Conservation (phyloP, 495 filamentous ascomycete genomes). For the Lepraria neglecta region DNA sequence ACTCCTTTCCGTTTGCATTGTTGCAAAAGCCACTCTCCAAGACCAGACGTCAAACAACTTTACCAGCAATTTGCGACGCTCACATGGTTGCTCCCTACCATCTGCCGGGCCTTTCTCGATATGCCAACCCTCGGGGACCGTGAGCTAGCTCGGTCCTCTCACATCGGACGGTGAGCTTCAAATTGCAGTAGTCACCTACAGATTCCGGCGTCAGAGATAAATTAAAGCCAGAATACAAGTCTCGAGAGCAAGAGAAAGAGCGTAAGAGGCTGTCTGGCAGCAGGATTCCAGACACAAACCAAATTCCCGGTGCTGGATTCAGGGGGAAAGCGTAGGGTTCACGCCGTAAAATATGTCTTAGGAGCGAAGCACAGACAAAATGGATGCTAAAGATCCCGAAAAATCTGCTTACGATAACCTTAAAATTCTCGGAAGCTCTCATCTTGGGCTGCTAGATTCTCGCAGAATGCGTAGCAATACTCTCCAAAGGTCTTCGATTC, state of each 20-base stretch:
- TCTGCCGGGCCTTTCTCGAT: neutral
- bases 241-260: too few relatives aligned
- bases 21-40: neutral
- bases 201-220: too few relatives aligned
- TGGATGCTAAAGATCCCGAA: too few relatives aligned
- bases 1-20: slow-evolving; percentile 1
- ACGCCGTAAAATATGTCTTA: too few relatives aligned
- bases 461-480: neutral
- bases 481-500: neutral
- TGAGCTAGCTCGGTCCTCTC: neutral
- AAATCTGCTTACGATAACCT: neutral
- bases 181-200: neutral
- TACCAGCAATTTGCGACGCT: neutral
- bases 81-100: slow-evolving; percentile 2
- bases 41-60: neutral
- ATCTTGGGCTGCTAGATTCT: neutral
- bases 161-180: neutral
- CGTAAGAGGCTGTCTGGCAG: too few relatives aligned
- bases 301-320: too few relatives aligned
- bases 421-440: neutral
- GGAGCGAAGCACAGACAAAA: too few relatives aligned
- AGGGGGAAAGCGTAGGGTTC: too few relatives aligned
- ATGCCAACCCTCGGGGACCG: neutral
- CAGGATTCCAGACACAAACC: too few relatives aligned
- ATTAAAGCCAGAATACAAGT: too few relatives aligned